Evolutionary conservation across 441 rosid species (phyloP).

Genomic region (Dalechampia spathulata): DNA sequence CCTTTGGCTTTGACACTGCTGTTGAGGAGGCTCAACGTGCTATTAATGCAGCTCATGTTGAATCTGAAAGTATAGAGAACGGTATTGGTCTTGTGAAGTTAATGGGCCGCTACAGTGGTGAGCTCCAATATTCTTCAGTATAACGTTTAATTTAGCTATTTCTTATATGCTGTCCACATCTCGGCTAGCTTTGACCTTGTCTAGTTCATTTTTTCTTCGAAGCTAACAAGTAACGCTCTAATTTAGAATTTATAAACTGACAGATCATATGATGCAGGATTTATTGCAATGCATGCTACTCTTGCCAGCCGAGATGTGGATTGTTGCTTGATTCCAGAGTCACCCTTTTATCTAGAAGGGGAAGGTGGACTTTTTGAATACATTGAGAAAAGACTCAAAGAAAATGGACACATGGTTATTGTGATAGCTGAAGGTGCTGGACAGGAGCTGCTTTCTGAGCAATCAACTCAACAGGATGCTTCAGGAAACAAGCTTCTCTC

Average conservation of each 20-base stretch:
- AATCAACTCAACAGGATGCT: slow-evolving; percentile 54
- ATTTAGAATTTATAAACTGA: not conserved
- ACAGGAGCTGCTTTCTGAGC: slow-evolving; percentile 64
- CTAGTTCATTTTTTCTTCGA: not conserved
- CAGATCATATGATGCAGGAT: slow-evolving; percentile 41
- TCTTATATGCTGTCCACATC: not conserved
- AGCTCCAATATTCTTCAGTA: slow-evolving; percentile 16
- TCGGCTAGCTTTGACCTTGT: not conserved
- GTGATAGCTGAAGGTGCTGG: too few species aligned
- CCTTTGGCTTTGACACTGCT: slow-evolving; percentile 95
- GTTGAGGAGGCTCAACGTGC: too few species aligned
- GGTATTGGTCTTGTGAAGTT: slow-evolving; percentile 90
- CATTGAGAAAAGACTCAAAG: slow-evolving; percentile 64
- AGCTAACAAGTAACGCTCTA: not conserved
- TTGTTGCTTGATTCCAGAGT: slow-evolving; percentile 93
- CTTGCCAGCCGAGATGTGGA: slow-evolving; percentile 97
- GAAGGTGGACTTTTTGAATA: slow-evolving; percentile 77
- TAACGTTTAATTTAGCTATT: not conserved
- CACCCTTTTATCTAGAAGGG: slow-evolving; percentile 91
- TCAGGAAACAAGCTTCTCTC: slow-evolving; percentile 89
- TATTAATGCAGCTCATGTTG: slow-evolving; percentile 95
- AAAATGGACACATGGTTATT: slow-evolving; percentile 91
- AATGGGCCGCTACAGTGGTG: slow-evolving; percentile 96
- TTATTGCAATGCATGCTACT: slow-evolving; percentile 91
- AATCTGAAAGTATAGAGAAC: slow-evolving; percentile 79